Evolutionary conservation across 2,329 filamentous ascomycete genomes (phyloP), one percentile per base, ranked within the genome.

Genomic region (Colletotrichum sidae): DNA sequence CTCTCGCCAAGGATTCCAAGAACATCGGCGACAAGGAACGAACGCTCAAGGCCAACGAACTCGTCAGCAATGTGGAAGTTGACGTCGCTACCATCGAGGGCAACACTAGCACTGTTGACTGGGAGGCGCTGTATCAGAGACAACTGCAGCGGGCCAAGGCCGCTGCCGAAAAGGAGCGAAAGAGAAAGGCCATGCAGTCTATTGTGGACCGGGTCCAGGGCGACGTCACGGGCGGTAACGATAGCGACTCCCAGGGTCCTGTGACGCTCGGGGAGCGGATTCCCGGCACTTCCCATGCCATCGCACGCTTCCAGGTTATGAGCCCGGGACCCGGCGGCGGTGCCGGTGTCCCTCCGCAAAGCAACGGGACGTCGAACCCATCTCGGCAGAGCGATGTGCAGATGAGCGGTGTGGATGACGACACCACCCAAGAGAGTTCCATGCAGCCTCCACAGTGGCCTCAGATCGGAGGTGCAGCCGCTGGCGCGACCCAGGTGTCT

Each of bases 21-120:
- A 90, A 89, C 10, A 86, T 90, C 63, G 92, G 91, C n/a, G 95
- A 98, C 72, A 89, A 90, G 71, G 92, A 97, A 68, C 86, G 93
- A 45, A 88, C 90, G 2, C 81, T 97, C 57, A 96, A 94, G 76
- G 94, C 93, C 1, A 97, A 96, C 65, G 96, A 99, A 79, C 88
- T 99, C 71, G 82, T 94, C 41, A 89, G 93, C 25, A 98, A 98
- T 73, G 95, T 97, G 2, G 94, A 97, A 75, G 95, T 98, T 39
- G 95, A 98, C 77, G 91, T 98, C 68, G 88, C 89, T 47, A 88
- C 87, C 51, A 89, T 97, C 61, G 90, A 93, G 72, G 83, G 84
- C 46, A 85, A 92, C 68, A 88, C 91, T 12, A 83, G 81, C 10
- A 81, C 91, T 39, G 82, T 91, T 45, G 90, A 96, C 72, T 97